These are phyloP conservation scores for Dactylellina cionopaga DNA, from an alignment of 2,329 filamentous ascomycete species.

Conservation along the genomic window DNA sequence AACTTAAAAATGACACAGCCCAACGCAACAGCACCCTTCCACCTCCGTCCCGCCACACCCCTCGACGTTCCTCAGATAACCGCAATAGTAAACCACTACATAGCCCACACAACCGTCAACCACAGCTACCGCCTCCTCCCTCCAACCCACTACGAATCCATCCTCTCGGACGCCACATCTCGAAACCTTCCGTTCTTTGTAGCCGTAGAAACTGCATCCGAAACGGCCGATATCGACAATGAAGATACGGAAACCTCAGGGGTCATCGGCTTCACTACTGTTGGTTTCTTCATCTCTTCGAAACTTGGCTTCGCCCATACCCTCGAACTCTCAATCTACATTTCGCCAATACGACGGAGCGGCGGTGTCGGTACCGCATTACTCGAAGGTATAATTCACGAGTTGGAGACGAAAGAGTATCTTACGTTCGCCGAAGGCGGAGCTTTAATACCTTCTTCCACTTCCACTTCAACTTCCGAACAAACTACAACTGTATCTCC, in stretches of 20 bases:
- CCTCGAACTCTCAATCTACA: constrained; percentile 34
- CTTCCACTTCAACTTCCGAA: neutral
- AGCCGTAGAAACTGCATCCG: neutral
- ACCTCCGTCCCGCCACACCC: neutral
- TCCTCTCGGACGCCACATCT: neutral
- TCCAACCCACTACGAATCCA: neutral
- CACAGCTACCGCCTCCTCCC: neutral
- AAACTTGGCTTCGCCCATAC: constrained; percentile 36
- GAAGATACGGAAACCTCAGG: neutral
- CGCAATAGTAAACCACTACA: constrained; percentile 33
- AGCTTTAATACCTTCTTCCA: neutral
- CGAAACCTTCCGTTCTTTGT: constrained; percentile 28
- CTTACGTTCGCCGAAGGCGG: constrained; percentile 29
- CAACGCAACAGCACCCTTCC: constrained; percentile 16
- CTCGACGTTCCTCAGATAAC: constrained; percentile 28
- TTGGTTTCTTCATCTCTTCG: constrained; percentile 4
- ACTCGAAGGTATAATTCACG: neutral
- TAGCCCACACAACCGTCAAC: constrained; percentile 17
- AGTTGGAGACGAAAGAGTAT: constrained; percentile 27
- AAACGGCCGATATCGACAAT: neutral
- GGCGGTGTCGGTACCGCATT: constrained; percentile 10
- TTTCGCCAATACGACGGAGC: constrained; percentile 11
- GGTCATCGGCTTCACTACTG: constrained; percentile 17
- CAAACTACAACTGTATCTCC: no score
- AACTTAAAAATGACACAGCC: constrained; percentile 35